Evolutionary conservation across 1,284 basidiomycete species (phyloP), one percentile per base, ranked within the genome.

Genomic region (Irpex lacteus): DNA sequence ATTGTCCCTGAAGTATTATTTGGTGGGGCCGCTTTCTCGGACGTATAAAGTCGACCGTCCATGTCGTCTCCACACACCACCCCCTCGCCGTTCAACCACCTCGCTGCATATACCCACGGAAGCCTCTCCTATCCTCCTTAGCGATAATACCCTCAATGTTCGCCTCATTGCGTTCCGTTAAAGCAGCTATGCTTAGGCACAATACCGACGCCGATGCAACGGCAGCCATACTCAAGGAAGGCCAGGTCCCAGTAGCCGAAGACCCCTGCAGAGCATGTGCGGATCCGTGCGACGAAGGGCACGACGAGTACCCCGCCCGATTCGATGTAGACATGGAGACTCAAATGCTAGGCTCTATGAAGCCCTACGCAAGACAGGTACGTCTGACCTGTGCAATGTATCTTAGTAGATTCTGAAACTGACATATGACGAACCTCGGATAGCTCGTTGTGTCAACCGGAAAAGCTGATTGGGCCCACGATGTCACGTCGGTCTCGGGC

Each of bases 361-460:
- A 92, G 73, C 88, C 93, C 1, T 95, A 92, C 71, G 84, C 86
- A 61, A 87, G 92, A 50, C 90, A 92, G 81, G 91, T 90, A 66
- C 67, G 82, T 73, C n/a, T 4, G 32, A 36, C 15, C 5, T 1
- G n/a, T 7, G 34, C 9, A 3, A 32, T 18, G 11, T 5, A 8
- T 47, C 49, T 52, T 50, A 6, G 5, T 6, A 34, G 6, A 1
- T 19, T 37, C 11, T 11, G 54, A 13, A 67, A 66, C 26, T 8
- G 34, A 58, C n/a, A n/a, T n/a, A 5, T 32, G 26, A 54, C 11
- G 34, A 26, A 47, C 13, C 47, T 52, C 21, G 59, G 40, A 36
- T 66, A 94, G 89, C 82, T 95, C 38, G 82, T 96, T 36, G 92
- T 98, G 62, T 95, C 94, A 1, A 96, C 94, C 0, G 94, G 93